Conservation (phyloP, 192 early-diverging fungal genomes). For the Coemansia furcata region DNA sequence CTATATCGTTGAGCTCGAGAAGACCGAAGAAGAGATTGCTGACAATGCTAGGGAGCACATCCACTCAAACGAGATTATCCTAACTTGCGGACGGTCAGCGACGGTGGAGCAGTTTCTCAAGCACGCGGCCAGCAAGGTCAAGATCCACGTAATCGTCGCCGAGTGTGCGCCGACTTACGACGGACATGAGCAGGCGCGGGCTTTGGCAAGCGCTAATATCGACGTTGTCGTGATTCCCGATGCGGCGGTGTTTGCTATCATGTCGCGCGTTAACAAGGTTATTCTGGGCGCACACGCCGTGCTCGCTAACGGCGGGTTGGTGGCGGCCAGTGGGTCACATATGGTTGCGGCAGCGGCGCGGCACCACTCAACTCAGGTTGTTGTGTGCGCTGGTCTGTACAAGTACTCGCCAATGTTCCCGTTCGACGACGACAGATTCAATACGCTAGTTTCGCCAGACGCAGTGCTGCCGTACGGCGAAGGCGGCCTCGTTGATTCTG, state of each 20-base stretch:
- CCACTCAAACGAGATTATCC: constrained; percentile 93
- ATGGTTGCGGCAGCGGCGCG: constrained; percentile 87
- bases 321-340: constrained; percentile 77
- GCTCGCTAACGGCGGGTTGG: constrained; percentile 89
- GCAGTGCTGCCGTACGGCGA: constrained; percentile 77
- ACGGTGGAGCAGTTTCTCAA: constrained; percentile 85
- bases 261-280: constrained; percentile 98
- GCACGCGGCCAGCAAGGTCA: constrained; percentile 77
- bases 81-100: constrained; percentile 87
- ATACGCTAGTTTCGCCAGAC: constrained; percentile 75
- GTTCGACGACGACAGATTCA: constrained; percentile 84
- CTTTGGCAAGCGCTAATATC: constrained; percentile 73
- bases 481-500: constrained; percentile 73
- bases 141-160: constrained; percentile 93
- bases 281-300: constrained; percentile 90
- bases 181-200: constrained; percentile 81
- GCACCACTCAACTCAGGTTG: constrained; percentile 88
- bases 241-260: constrained; percentile 92
- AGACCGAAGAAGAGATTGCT: constrained; percentile 73
- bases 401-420: constrained; percentile 86
- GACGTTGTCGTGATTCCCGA: constrained; percentile 91
- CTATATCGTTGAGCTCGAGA: constrained; percentile 83
- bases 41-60: constrained; percentile 87
- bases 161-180: constrained; percentile 87
- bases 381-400: constrained; percentile 88